phyloP scores from a whole-genome alignment of 768 basidiomycete species.

The Hygrocybe punicea region DNA sequence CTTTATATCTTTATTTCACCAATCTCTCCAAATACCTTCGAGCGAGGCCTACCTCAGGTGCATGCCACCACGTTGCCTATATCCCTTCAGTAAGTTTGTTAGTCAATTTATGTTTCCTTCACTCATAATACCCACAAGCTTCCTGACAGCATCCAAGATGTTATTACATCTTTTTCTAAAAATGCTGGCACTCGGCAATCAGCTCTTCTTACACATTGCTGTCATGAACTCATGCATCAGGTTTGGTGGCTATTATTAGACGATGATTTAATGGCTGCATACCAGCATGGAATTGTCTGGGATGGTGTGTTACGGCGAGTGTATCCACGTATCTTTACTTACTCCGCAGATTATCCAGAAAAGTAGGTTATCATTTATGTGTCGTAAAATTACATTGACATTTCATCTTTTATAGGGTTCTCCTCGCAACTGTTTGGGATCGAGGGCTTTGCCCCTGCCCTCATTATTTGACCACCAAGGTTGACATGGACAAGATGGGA shows the following conservation, averaged over 20 bases:
- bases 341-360: conserved; percentile 30
- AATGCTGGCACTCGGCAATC: background rate
- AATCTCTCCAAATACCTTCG: conserved; percentile 42
- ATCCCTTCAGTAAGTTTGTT: conserved; percentile 33
- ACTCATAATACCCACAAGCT: background rate
- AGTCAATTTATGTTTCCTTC: background rate
- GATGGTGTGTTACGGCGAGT: conserved; percentile 16
- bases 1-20: conserved; percentile 40
- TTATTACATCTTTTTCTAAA: background rate
- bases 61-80: conserved; percentile 38
- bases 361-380: conserved; percentile 6
- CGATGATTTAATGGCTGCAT: conserved; percentile 5
- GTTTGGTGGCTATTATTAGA: conserved; percentile 3
- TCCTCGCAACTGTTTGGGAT: conserved; percentile 25
- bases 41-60: conserved; percentile 21
- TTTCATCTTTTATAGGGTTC: conserved; percentile 18
- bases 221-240: conserved; percentile 10
- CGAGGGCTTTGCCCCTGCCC: conserved; percentile 25
- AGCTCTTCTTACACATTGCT: conserved; percentile 4
- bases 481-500: conserved; percentile 26
- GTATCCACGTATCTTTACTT: conserved; percentile 21
- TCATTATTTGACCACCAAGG: conserved; percentile 20
- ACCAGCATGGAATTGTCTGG: conserved; percentile 5
- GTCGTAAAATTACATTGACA: too few relatives aligned
- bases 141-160: conserved; percentile 9